These are phyloP conservation scores for Fusarium albidum DNA, from an alignment of 2,329 filamentous ascomycete species.

Conservation along the genomic window DNA sequence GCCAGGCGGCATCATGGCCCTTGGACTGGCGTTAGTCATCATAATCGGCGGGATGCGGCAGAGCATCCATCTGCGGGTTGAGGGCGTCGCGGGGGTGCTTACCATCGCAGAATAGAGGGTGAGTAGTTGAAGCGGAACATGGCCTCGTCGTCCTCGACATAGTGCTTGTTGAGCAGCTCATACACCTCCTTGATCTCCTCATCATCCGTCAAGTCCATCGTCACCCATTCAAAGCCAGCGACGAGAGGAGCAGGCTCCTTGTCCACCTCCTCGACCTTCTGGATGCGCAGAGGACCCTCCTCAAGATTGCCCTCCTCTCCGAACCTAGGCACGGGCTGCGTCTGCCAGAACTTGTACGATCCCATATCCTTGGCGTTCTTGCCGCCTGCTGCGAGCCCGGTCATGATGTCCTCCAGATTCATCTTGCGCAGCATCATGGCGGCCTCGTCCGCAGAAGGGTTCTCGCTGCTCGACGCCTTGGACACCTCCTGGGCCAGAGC, in stretches of 20 bases:
- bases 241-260: constrained; percentile 79
- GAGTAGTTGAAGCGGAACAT: constrained; percentile 99
- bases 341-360: constrained; percentile 98
- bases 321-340: constrained; percentile 92
- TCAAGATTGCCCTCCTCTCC: constrained; percentile 65
- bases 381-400: constrained; percentile 76
- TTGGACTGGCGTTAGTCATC: constrained; percentile 46
- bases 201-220: constrained; percentile 83
- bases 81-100: constrained; percentile 39
- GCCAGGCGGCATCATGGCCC: constrained; percentile 92
- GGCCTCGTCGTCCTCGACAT: constrained; percentile 95
- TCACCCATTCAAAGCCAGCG: constrained; percentile 92
- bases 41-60: not conserved
- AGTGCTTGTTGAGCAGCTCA: constrained; percentile 90
- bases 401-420: constrained; percentile 76
- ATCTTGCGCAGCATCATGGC: constrained; percentile 67
- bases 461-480: constrained; percentile 46
- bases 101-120: constrained; percentile 87
- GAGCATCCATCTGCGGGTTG: too few relatives aligned
- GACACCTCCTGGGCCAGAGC: constrained; percentile 69
- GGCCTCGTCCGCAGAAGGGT: constrained; percentile 52
- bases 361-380: constrained; percentile 98
- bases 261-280: constrained; percentile 79
- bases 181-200: constrained; percentile 88
- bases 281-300: constrained; percentile 85